phyloP scores from a whole-genome alignment of 306 rosid species.

The Malus asiatica region DNA sequence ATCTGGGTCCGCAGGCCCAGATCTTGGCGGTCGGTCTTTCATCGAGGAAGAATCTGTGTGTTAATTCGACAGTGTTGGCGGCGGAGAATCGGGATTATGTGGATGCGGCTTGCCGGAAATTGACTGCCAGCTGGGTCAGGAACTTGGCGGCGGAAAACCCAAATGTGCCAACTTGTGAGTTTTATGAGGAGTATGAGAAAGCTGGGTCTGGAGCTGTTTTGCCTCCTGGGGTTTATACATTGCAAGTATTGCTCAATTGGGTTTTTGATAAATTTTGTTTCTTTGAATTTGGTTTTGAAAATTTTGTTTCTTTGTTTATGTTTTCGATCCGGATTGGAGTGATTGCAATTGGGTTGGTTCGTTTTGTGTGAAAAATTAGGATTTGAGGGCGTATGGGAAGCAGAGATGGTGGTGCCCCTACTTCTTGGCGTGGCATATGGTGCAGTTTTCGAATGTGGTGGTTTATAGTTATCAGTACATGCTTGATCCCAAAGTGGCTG shows the following conservation, averaged over 20 bases:
- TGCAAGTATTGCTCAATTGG: slow-evolving; percentile 46
- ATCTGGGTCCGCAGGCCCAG: slow-evolving; percentile 52
- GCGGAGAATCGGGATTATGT: slow-evolving; percentile 79
- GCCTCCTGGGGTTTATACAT: slow-evolving; percentile 83
- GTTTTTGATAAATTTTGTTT: background rate
- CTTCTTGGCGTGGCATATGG: slow-evolving; percentile 91
- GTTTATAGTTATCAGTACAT: slow-evolving; percentile 92
- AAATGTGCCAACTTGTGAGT: slow-evolving; percentile 47
- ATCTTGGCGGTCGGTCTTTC: slow-evolving; percentile 76
- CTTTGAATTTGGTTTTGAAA: background rate
- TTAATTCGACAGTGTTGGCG: slow-evolving; percentile 46
- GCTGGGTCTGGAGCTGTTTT: slow-evolving; percentile 61
- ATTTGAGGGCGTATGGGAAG: slow-evolving; percentile 69
- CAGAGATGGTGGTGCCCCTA: slow-evolving; percentile 93
- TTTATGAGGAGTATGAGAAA: slow-evolving; percentile 69
- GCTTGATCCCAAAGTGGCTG: slow-evolving; percentile 94
- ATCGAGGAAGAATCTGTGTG: slow-evolving; percentile 77
- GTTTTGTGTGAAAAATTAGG: slow-evolving; percentile 26
- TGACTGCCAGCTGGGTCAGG: slow-evolving; percentile 89
- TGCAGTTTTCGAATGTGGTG: slow-evolving; percentile 84
- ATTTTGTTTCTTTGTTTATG: background rate
- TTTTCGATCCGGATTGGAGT: background rate
- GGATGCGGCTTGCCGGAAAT: slow-evolving; percentile 74
- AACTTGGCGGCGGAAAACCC: slow-evolving; percentile 66
- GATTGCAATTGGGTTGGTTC: background rate